These are phyloP conservation scores for Paecilomyces variotii DNA, from an alignment of 2,329 filamentous ascomycete species.

Conservation along the genomic window DNA sequence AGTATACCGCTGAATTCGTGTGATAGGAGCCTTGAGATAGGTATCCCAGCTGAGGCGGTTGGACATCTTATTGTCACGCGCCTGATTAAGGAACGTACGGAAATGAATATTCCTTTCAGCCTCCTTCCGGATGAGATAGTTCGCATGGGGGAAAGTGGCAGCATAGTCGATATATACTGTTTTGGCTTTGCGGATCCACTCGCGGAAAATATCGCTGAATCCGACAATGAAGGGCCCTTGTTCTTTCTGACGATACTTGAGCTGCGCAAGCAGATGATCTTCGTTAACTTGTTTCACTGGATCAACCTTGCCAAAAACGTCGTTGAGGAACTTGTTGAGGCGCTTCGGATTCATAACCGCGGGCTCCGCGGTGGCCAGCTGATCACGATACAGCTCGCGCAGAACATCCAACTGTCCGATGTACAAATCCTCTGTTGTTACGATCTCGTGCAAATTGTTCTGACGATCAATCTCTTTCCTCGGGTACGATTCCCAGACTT, in stretches of 20 bases:
- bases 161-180: conserved; percentile 88
- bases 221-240: conserved; percentile 91
- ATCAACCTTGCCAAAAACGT: conserved; percentile 88
- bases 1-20: conserved; percentile 81
- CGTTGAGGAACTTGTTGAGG: conserved; percentile 68
- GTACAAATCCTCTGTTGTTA: conserved; percentile 84
- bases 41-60: conserved; percentile 87
- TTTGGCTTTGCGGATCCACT: conserved; percentile 95
- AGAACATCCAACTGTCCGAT: conserved; percentile 86
- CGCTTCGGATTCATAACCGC: conserved; percentile 73
- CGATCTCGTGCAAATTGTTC: conserved; percentile 90
- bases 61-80: conserved; percentile 68
- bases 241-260: conserved; percentile 95
- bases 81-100: conserved; percentile 73
- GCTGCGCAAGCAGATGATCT: conserved; percentile 80
- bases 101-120: conserved; percentile 78
- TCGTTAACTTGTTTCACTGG: conserved; percentile 85
- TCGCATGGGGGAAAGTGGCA: conserved; percentile 74
- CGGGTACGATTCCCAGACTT: conserved; percentile 60
- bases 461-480: conserved; percentile 90
- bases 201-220: conserved; percentile 93
- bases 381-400: conserved; percentile 75
- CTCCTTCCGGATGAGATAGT: conserved; percentile 76
- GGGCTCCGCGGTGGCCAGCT: conserved; percentile 63
- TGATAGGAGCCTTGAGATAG: conserved; percentile 88